phyloP scores from a whole-genome alignment of 2,329 filamentous ascomycete genomes.

The Calonectria naviculata region DNA sequence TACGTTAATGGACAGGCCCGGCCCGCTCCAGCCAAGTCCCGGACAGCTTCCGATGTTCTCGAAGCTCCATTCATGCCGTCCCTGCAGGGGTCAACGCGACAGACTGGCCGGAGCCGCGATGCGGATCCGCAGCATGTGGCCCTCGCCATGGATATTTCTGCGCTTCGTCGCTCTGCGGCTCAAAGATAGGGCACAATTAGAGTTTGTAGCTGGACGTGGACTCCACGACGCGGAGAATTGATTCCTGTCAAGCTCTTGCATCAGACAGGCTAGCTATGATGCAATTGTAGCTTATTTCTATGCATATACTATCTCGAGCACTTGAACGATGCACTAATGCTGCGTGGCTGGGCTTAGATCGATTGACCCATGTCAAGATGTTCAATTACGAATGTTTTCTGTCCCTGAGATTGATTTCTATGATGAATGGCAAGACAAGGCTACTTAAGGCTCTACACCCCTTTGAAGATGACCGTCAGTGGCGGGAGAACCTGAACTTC shows the following conservation, averaged over 20 bases:
- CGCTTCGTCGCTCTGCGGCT: neutral
- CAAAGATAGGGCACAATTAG: neutral
- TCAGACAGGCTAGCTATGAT: neutral
- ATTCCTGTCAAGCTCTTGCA: neutral
- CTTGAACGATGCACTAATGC: neutral
- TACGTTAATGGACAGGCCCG: neutral
- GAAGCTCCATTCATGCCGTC: neutral
- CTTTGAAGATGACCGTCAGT: too few relatives aligned
- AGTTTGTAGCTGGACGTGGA: neutral
- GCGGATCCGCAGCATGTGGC: conserved; percentile 16
- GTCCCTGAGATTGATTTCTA: neutral
- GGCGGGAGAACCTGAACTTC: neutral
- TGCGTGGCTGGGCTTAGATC: neutral
- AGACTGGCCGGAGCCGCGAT: conserved; percentile 10
- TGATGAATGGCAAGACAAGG: neutral
- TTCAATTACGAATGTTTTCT: neutral
- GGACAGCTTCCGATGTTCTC: conserved; percentile 13
- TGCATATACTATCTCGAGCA: neutral
- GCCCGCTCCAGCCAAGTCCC: neutral
- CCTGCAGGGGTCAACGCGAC: neutral
- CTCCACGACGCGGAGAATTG: neutral
- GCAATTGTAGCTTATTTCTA: conserved; percentile 10
- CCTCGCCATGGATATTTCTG: conserved; percentile 1
- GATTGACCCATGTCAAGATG: neutral
- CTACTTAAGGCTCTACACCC: neutral